These are phyloP conservation scores for Cercospora sp. DNA, from an alignment of 2,329 filamentous ascomycete species.

Conservation along the genomic window DNA sequence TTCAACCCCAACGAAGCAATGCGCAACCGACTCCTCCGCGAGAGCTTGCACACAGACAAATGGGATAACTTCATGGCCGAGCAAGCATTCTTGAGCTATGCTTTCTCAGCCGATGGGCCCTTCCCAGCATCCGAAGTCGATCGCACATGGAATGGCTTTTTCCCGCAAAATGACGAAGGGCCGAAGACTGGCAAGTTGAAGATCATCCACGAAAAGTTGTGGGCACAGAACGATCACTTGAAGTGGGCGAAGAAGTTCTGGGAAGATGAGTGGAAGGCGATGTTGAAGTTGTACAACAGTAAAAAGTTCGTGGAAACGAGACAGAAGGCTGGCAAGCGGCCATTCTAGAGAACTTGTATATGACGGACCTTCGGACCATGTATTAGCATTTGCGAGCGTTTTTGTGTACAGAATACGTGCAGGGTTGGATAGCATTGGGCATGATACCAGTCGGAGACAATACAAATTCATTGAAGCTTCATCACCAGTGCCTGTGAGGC, in stretches of 20 bases:
- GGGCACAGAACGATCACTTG: constrained; percentile 18
- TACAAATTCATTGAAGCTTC: background rate
- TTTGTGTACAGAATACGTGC: constrained; percentile 5
- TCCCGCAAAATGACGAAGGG: constrained; percentile 21
- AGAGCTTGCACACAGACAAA: constrained; percentile 19
- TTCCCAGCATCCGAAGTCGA: constrained; percentile 23
- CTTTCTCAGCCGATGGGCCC: constrained; percentile 20
- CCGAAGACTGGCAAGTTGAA: constrained; percentile 21
- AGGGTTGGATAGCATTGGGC: background rate
- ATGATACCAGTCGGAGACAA: constrained; percentile 3
- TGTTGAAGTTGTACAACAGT: constrained; percentile 26
- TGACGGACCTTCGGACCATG: background rate
- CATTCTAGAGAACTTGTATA: constrained; percentile 12
- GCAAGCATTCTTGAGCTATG: constrained; percentile 27
- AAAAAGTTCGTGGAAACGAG: constrained; percentile 21
- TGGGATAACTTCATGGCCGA: constrained; percentile 28
- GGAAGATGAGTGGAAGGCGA: constrained; percentile 21
- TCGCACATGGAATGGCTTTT: constrained; percentile 28
- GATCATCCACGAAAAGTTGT: constrained; percentile 29
- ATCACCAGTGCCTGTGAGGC: background rate
- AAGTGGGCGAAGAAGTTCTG: constrained; percentile 24
- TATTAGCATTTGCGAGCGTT: constrained; percentile 14
- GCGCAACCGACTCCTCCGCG: constrained; percentile 24
- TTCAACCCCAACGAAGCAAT: constrained; percentile 27
- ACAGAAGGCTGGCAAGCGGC: constrained; percentile 14